Conservation (phyloP, 2,329 filamentous ascomycete genomes). For the Trichoderma gracile region DNA sequence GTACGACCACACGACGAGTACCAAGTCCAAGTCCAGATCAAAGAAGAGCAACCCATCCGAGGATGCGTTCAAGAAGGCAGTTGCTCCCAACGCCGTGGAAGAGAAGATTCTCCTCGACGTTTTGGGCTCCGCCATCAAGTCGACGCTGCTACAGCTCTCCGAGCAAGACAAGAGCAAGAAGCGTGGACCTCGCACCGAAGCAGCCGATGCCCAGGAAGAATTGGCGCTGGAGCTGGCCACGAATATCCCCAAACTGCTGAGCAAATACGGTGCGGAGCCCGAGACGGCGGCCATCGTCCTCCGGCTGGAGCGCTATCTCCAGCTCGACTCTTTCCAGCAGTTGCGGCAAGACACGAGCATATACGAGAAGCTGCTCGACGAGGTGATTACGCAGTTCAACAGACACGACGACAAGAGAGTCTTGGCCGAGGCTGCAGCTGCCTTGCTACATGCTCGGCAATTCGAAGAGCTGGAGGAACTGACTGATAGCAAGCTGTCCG, state of each 20-base stretch:
- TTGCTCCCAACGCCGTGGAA: conserved; percentile 73
- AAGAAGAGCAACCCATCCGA: conserved; percentile 57
- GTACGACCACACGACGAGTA: conserved; percentile 79
- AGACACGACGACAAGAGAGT: conserved; percentile 88
- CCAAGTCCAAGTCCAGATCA: conserved; percentile 53
- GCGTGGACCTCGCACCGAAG: conserved; percentile 61
- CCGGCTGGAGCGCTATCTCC: conserved; percentile 80
- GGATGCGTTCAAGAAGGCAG: conserved; percentile 66
- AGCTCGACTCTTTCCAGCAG: conserved; percentile 85
- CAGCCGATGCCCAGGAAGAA: conserved; percentile 72
- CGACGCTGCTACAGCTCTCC: conserved; percentile 64
- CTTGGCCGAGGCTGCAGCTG: conserved; percentile 77
- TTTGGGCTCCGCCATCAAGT: conserved; percentile 77
- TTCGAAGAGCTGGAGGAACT: conserved; percentile 88
- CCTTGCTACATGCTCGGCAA: conserved; percentile 79
- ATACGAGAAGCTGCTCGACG: conserved; percentile 79
- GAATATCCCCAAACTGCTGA: conserved; percentile 81
- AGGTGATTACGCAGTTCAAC: conserved; percentile 91
- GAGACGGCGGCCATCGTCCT: conserved; percentile 84
- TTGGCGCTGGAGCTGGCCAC: conserved; percentile 75
- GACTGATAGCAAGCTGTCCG: conserved; percentile 75
- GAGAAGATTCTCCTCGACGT: conserved; percentile 86
- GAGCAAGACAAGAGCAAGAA: conserved; percentile 65
- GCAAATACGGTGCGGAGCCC: conserved; percentile 89
- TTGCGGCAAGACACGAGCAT: conserved; percentile 81